Percentiles rank a stretch among this genome's conserved stretches.
Evolutionary conservation across 2,329 filamentous ascomycete species (phyloP).

Genomic region (Cryoendolithus antarcticus): DNA sequence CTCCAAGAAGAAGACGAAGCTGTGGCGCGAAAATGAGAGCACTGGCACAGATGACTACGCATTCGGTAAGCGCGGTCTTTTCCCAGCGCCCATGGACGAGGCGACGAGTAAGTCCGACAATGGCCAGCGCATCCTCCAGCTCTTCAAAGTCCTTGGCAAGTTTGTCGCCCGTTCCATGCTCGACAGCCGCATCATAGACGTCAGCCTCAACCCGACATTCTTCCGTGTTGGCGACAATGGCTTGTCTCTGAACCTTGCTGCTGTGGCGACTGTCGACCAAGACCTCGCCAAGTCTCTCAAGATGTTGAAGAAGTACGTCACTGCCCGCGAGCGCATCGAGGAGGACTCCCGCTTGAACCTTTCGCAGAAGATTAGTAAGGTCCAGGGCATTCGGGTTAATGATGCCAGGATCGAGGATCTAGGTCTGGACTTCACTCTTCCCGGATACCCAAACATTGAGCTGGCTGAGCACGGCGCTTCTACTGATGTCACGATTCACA

Average conservation of each 20-base stretch:
- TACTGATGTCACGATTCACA: constrained; percentile 70
- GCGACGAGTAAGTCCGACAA: constrained; percentile 62
- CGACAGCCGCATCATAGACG: constrained; percentile 92
- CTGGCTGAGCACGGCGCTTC: constrained; percentile 64
- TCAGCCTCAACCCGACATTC: constrained; percentile 94
- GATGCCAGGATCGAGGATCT: constrained; percentile 74
- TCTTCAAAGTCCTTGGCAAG: constrained; percentile 90
- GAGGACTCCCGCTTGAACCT: constrained; percentile 53
- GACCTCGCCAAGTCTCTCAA: constrained; percentile 76
- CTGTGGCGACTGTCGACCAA: constrained; percentile 79
- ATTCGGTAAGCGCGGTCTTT: constrained; percentile 71
- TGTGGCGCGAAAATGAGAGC: constrained; percentile 87
- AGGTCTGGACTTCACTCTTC: constrained; percentile 85
- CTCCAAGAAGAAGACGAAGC: constrained; percentile 88
- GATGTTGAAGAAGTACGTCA: constrained; percentile 73
- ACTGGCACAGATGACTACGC: constrained; percentile 68
- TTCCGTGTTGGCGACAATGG: constrained; percentile 77
- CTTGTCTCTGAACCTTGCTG: constrained; percentile 60
- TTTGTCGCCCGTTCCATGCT: constrained; percentile 98
- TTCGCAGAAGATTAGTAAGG: constrained; percentile 58
- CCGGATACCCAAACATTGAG: constrained; percentile 80
- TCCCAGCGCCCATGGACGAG: constrained; percentile 79
- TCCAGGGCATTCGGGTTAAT: constrained; percentile 60
- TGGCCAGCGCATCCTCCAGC: constrained; percentile 73
- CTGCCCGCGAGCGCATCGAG: constrained; percentile 71